Evolutionary conservation across 2,329 filamentous ascomycete genomes (phyloP), one percentile per base, ranked within the genome.

Genomic region (Beauveria brongniartii): DNA sequence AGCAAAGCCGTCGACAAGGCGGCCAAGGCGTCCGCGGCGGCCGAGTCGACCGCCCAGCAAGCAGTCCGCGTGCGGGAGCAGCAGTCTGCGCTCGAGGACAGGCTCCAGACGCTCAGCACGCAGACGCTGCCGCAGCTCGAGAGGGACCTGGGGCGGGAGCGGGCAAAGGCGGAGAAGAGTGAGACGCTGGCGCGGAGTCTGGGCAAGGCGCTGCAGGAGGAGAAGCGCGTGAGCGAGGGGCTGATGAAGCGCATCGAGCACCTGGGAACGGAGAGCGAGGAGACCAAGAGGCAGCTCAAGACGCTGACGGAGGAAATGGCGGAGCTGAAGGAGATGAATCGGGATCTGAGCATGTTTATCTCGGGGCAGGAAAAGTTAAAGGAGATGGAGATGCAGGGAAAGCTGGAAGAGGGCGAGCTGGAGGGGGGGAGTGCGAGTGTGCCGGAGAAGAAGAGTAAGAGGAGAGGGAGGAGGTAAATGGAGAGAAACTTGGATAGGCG

Each of bases 1-100:
- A 88, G 87, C 68, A 91, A 95, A 64, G 91, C 91, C 0, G 92
- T 89, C 0, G 91, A 96, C 73, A 97, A 97, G 75, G 92, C 92
- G 0, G 82, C 87, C 1, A 85, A 88, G 68, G 91, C 92, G 0
- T 80, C 84, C 0, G 79, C 84, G 0, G 80, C 83, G 0, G 90
- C 89, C 0, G 86, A 90, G 63, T 79, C 80, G 53, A 87, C 89
- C 0, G 75, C 77, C 0, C 70, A 72, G 0, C 77, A 78, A 64
- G 81, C 82, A 2, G 78, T 75, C 5, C 73, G 77, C 63, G 80
- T 81, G 0, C 69, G 80, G 24, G 72, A 75, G 12, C 77, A 84
- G 66, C 71, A 90, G 9, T 69, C 73, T 1, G 67, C 71, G 0
- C 72, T 94, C 1, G 79, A 84, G 56, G 66, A 69, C 12, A 69